Evolutionary conservation across 345 rosid species (phyloP).

Genomic region (Gossypium turneri): DNA sequence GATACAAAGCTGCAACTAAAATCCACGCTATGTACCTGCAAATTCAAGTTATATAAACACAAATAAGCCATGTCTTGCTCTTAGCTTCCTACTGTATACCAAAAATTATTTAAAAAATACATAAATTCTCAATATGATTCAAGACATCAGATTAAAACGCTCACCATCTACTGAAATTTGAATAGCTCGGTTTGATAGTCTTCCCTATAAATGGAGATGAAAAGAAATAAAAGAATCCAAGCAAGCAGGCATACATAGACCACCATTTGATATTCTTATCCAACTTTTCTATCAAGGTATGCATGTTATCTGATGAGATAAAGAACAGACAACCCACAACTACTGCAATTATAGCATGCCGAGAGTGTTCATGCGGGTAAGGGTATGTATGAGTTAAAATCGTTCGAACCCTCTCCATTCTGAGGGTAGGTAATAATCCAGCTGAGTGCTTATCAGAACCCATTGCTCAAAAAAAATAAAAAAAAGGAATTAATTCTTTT

Average conservation of each 20-base stretch:
- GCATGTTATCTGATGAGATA: constrained; percentile 96
- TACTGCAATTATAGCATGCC: constrained; percentile 95
- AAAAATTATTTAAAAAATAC: background rate
- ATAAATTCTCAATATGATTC: background rate
- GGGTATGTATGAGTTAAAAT: constrained; percentile 80
- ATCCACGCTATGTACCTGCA: constrained; percentile 98
- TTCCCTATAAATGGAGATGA: constrained; percentile 94
- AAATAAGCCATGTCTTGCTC: background rate
- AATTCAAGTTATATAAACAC: constrained; percentile 13
- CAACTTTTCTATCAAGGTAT: constrained; percentile 85
- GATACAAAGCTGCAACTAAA: constrained; percentile 94
- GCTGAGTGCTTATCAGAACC: background rate
- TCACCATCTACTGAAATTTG: constrained; percentile 95
- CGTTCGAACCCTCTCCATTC: constrained; percentile 90
- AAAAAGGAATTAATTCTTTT: background rate
- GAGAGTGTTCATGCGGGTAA: constrained; percentile 97
- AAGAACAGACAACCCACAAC: constrained; percentile 89
- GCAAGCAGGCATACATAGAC: constrained; percentile 98
- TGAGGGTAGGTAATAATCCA: constrained; percentile 46
- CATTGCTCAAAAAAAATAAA: background rate
- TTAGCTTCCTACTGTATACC: background rate
- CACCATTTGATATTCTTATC: constrained; percentile 92
- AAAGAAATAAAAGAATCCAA: constrained; percentile 98
- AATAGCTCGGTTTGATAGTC: constrained; percentile 92
- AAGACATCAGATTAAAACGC: constrained; percentile 20